phyloP scores from a whole-genome alignment of 2,329 filamentous ascomycete species.

The Meredithiella fracta region DNA sequence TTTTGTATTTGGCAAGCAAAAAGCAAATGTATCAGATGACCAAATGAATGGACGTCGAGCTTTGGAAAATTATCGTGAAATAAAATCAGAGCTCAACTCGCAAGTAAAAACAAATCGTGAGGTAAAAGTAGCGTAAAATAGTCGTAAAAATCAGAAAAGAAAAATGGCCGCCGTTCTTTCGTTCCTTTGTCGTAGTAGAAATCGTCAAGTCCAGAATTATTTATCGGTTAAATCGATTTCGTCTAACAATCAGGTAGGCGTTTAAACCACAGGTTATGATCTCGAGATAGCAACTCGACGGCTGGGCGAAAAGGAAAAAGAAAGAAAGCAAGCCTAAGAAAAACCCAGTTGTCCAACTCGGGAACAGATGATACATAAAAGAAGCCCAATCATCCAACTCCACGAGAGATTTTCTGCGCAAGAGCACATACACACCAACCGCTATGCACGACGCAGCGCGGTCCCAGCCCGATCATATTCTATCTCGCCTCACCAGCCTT shows the following conservation, averaged over 20 bases:
- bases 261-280: not conserved
- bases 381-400: not conserved
- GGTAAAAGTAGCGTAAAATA: not conserved
- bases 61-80: slow-evolving; percentile 1
- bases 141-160: not conserved
- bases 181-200: not conserved
- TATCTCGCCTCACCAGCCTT: slow-evolving; percentile 4
- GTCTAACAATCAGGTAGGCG: not conserved
- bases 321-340: slow-evolving; percentile 3
- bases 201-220: not conserved
- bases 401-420: not conserved
- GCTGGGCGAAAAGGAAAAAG: not conserved
- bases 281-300: slow-evolving; percentile 5
- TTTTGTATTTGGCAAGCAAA: not conserved
- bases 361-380: not conserved
- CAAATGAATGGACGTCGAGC: slow-evolving; percentile 14
- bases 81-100: slow-evolving; percentile 9
- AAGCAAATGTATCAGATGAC: not conserved
- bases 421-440: slow-evolving; percentile 1
- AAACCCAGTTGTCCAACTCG: not conserved
- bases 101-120: not conserved
- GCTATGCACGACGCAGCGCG: not conserved
- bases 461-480: slow-evolving; percentile 6
- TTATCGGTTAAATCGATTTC: not conserved
- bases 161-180: not conserved